phyloP scores from a whole-genome alignment of 148 eudicot species.

The Chenopodium suecicum region DNA sequence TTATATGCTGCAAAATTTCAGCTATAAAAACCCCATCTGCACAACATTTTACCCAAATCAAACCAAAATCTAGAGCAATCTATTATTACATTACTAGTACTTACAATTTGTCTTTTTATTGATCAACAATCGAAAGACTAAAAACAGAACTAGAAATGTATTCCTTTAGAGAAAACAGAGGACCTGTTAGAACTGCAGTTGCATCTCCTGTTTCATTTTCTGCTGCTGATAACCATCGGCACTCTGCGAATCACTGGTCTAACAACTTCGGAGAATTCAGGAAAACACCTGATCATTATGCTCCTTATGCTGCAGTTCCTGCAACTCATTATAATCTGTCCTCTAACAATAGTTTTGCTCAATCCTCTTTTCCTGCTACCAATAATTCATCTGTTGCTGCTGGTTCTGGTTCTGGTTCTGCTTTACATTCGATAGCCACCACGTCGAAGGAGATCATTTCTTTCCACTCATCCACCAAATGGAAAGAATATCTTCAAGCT shows the following conservation, averaged over 20 bases:
- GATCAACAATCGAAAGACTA: not conserved
- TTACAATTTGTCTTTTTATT: no score
- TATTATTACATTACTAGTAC: no score
- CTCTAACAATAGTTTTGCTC: not conserved
- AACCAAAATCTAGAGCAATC: not conserved
- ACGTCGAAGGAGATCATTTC: slow-evolving; percentile 12
- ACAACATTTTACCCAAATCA: not conserved
- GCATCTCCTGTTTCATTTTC: not conserved
- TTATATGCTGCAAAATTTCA: not conserved
- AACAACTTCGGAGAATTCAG: not conserved
- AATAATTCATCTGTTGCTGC: not conserved
- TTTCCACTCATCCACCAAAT: slow-evolving; percentile 47
- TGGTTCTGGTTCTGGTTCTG: not conserved
- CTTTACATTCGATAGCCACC: not conserved
- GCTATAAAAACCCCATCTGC: not conserved
- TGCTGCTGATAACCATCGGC: not conserved
- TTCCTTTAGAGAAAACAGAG: not conserved
- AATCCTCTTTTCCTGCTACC: not conserved
- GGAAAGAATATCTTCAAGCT: slow-evolving; percentile 55
- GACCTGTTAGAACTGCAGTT: not conserved
- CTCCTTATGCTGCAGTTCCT: not conserved
- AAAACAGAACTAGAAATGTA: not conserved
- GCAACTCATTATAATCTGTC: not conserved
- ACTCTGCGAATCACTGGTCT: not conserved
- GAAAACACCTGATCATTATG: not conserved